Base-by-base conservation (phyloP, 2,329 filamentous ascomycete genomes). In the Aspergillus sp. region DNA sequence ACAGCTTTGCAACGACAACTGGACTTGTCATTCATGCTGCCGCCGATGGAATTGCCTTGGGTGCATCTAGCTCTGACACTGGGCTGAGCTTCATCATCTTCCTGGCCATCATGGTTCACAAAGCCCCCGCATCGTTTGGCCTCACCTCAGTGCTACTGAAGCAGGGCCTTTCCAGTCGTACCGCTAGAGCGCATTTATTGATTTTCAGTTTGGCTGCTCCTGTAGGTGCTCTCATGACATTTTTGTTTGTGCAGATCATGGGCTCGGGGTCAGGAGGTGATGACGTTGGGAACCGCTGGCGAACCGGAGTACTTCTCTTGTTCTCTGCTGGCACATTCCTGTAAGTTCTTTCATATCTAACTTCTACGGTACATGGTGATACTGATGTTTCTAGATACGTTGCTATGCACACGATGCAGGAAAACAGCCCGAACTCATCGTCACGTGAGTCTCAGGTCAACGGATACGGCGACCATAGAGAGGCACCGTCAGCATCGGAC, bases 361-460 rank as follows among this genome's bases (percentile, higher is more conserved):
- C 5, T 4, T 28, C 9, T 9, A 49, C 39, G 38, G 10, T 58
- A 5, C 19, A 45, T 45, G 30, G 38, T 55, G 69, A 50, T 66
- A 36, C 63, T 65, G 54, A 66, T 61, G 12, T 8, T 51, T 49
- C 9, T 52, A 96, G 92, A 69, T 97, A 98, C 72, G 95, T 99
- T 47, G 95, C 95, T 1, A 97, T 98, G 93, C 95, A 99, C 73
- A 92, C 93, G 0, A 97, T 98, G 92, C 91, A 96, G 73, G 93
- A 97, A 70, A 79, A 78, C 56, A 73, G 73, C n/a, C 68, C 73
- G 19, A 70, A 69, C 32, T 68, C 69, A 5, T 56, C 66, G 5
- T 63, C 72, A 12, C 74, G 73, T 10, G 73, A 78, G 38, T 58
- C 70, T 15, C 69, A 73, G 52, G 65, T 65, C n/a, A 80, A 80